Base-by-base conservation (phyloP, 2,329 filamentous ascomycete species). In the Sclerotinia nivalis region DNA sequence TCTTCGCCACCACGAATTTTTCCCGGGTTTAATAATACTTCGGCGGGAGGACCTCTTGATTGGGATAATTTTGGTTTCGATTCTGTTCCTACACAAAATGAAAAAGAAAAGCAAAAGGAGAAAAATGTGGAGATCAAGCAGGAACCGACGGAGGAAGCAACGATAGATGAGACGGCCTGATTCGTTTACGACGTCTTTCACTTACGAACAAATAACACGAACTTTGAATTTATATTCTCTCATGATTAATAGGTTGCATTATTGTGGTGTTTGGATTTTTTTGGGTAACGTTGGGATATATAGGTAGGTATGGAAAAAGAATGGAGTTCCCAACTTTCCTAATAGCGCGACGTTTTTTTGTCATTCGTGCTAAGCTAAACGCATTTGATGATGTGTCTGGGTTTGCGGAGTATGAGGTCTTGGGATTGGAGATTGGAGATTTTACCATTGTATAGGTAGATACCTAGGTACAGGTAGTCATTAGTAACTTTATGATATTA, bases 1-100 rank as follows among this genome's bases (percentile, higher is more conserved):
- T 83, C 80, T 71, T 82, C 80, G 34, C 82, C 82, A 31, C 82
- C 83, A 40, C 75, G 76, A 18, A 76, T 78, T 65, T 81, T 82
- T 68, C 74, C 74, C 54, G 66, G 76, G 9, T 78, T 69, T 20
- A 47, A 45, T 43, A 55, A 69, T 43, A 54, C 67, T 13, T 28
- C 58, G 1, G 54, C 50, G 3, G 67, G 28, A n/a, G 67, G 37
- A 25, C 13, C 50, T 47, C 12, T 69, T 34, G 37, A 69, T 43
- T 69, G 67, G 66, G 58, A 62, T 13, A 64, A 64, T 28, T 69
- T 64, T 37, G 18, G 28, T 10, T 56, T 69, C 15, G 67, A 52
- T 50, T n/a, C 59, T 37, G 47, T 34, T 9, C 34, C 61, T 10
- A 18, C 34, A 58, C 55, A 40, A 58, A 40, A 58, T 58, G 25